Evolutionary conservation across 148 eudicot species (phyloP), one percentile per base, ranked within the genome.

Genomic region (Chenopodium berlandieri): DNA sequence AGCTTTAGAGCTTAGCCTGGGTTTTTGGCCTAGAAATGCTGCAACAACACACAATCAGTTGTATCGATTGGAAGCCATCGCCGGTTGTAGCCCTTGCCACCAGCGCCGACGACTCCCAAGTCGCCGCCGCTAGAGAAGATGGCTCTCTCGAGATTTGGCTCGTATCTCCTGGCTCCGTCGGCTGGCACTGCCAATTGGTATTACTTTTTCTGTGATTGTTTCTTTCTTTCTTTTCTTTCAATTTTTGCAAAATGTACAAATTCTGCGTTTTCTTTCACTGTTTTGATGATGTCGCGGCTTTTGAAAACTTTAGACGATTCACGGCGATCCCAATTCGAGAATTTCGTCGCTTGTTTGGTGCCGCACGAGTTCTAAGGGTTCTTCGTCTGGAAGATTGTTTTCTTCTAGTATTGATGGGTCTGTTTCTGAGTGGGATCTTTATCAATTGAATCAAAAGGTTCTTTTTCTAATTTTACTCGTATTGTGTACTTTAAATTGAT

Each of bases 101-200:
- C 65, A 96, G 98, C 89, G 83, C 81, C 81, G 98, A 94, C 82
- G 93, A 86, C 13, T 88, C 92, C 1, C 91, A 88, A 73, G 94
- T 96, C 76, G 99, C 99, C 80, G 99, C 98, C 17, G 98, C 99
- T n/a, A 88, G 99, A 7, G 94, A 91, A 20, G 99, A 94, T 77
- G 99, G 99, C 56, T 81, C 99, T 9, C 86, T 96, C 46, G 99
- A 96, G 87, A 89, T 96, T 82, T 96, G 99, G 99, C 97, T 93
- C 20, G 99, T 94, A 5, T 92, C 99, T n/a, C 97, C 99, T 1
- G 99, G 98, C 62, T 89, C 99, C 27, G 89, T 91, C 48, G 93
- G 95, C 79, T 94, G 99, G 99, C 95, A 96, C 97, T 90, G 98
- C 75, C 97, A 91, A 87, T 86, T 96, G 81, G 99, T 96, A 94